phyloP scores from a whole-genome alignment of 768 basidiomycete species.

The Fibroporia radiculosa region DNA sequence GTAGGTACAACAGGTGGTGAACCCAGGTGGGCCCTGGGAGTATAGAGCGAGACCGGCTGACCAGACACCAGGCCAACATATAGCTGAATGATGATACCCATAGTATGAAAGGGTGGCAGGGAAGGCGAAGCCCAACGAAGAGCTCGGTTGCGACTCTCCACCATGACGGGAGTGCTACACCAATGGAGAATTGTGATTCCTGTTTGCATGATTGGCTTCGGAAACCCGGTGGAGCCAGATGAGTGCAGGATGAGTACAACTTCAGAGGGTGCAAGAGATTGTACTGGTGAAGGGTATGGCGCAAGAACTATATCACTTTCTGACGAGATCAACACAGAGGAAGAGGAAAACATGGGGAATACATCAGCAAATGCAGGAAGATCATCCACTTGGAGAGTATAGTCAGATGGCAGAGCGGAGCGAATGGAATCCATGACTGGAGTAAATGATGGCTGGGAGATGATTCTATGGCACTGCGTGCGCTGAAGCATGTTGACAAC shows the following conservation, averaged over 20 bases:
- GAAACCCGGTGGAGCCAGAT: slow-evolving; percentile 19
- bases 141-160: slow-evolving; percentile 1
- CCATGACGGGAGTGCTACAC: neutral
- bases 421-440: slow-evolving; percentile 3
- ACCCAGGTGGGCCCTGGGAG: slow-evolving; percentile 1
- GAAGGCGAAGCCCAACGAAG: slow-evolving; percentile 4
- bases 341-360: slow-evolving; percentile 5
- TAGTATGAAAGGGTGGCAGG: slow-evolving; percentile 13
- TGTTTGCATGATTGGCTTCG: slow-evolving; percentile 17
- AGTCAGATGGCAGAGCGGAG: slow-evolving; percentile 1
- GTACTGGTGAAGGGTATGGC: neutral
- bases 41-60: slow-evolving; percentile 3
- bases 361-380: slow-evolving; percentile 6
- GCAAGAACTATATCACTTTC: neutral
- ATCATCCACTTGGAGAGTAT: slow-evolving; percentile 6
- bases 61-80: slow-evolving; percentile 3
- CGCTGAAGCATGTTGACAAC: slow-evolving; percentile 11
- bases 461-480: slow-evolving; percentile 8
- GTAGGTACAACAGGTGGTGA: slow-evolving; percentile 11
- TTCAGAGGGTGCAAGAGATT: slow-evolving; percentile 3
- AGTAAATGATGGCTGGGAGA: slow-evolving; percentile 6
- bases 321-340: neutral
- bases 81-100: slow-evolving; percentile 9
- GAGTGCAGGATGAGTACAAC: slow-evolving; percentile 13
- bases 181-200: slow-evolving; percentile 7